These are phyloP conservation scores for Bipolaris zeicola DNA, from an alignment of 2,329 filamentous ascomycete genomes.

Conservation along the genomic window DNA sequence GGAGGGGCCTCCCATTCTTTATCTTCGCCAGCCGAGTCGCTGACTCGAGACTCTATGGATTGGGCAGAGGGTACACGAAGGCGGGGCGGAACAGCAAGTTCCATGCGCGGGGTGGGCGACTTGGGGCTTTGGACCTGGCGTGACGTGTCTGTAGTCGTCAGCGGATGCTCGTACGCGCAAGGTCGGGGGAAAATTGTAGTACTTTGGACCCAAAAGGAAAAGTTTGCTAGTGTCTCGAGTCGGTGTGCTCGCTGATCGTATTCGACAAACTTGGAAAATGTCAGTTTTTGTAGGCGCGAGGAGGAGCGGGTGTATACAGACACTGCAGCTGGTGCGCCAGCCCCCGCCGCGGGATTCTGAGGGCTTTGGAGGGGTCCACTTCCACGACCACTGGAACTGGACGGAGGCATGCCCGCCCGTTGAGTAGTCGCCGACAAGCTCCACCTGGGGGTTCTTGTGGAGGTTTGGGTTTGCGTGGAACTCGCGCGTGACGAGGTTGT, in stretches of 20 bases:
- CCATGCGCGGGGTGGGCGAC: conserved; percentile 70
- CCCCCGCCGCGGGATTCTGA: conserved; percentile 84
- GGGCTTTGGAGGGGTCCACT: conserved; percentile 87
- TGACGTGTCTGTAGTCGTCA: conserved; percentile 42
- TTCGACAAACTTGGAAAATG: conserved; percentile 77
- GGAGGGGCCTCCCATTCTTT: conserved; percentile 50
- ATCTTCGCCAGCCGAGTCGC: conserved; percentile 65
- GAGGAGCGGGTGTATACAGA: conserved; percentile 53
- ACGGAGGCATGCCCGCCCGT: conserved; percentile 84
- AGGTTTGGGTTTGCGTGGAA: conserved; percentile 97
- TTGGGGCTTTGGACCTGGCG: conserved; percentile 48
- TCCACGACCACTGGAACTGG: conserved; percentile 95
- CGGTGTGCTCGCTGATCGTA: conserved; percentile 93
- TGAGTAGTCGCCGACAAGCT: conserved; percentile 88
- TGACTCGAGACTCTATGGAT: conserved; percentile 82
- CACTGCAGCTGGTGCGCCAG: conserved; percentile 94
- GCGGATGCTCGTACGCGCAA: conserved; percentile 1
- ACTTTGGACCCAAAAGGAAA: conserved; percentile 95
- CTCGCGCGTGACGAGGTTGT: conserved; percentile 91
- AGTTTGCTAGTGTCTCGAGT: conserved; percentile 84
- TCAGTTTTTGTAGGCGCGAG: conserved; percentile 21
- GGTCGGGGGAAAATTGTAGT: conserved; percentile 36
- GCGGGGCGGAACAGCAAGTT: conserved; percentile 74
- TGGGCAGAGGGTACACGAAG: conserved; percentile 85
- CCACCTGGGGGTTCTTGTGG: conserved; percentile 95